Evolutionary conservation across 257 asterid genomes (phyloP).

Genomic region (Fraxinus excelsior): DNA sequence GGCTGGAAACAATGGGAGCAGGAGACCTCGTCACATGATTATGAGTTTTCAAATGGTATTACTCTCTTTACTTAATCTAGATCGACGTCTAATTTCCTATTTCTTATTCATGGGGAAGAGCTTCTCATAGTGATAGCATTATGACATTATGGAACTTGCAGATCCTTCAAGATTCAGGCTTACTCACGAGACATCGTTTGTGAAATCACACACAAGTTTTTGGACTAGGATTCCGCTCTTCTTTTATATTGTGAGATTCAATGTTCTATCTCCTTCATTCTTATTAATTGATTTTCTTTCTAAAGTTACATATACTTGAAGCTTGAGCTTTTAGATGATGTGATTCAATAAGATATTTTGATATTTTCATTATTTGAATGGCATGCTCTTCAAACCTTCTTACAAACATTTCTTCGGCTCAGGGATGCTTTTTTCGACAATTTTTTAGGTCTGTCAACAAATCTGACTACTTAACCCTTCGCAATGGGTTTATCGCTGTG

Average conservation of each 20-base stretch:
- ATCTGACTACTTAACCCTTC: slow-evolving; percentile 89
- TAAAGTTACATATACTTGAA: background rate
- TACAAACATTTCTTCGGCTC: slow-evolving; percentile 28
- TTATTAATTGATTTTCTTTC: background rate
- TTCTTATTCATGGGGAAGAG: background rate
- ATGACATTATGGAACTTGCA: slow-evolving; percentile 36
- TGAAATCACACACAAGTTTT: slow-evolving; percentile 89
- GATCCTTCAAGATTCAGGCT: slow-evolving; percentile 96
- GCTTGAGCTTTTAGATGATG: background rate
- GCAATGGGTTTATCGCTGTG: slow-evolving; percentile 89
- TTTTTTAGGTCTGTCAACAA: slow-evolving; percentile 82
- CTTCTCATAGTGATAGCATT: slow-evolving; percentile 16
- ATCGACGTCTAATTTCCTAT: background rate
- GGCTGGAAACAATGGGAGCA: slow-evolving; percentile 96
- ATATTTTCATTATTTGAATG: slow-evolving; percentile 5
- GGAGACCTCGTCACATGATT: slow-evolving; percentile 73
- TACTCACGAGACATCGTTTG: slow-evolving; percentile 91
- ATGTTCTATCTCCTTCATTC: background rate
- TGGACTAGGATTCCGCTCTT: slow-evolving; percentile 84
- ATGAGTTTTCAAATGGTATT: slow-evolving; percentile 83
- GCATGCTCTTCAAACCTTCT: slow-evolving; percentile 1
- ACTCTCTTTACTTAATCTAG: slow-evolving; percentile 2
- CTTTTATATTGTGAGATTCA: slow-evolving; percentile 72
- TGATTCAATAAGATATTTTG: background rate
- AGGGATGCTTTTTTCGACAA: slow-evolving; percentile 95